phyloP scores from a whole-genome alignment of 768 basidiomycete species.

The Psilocybe subaeruginosa region DNA sequence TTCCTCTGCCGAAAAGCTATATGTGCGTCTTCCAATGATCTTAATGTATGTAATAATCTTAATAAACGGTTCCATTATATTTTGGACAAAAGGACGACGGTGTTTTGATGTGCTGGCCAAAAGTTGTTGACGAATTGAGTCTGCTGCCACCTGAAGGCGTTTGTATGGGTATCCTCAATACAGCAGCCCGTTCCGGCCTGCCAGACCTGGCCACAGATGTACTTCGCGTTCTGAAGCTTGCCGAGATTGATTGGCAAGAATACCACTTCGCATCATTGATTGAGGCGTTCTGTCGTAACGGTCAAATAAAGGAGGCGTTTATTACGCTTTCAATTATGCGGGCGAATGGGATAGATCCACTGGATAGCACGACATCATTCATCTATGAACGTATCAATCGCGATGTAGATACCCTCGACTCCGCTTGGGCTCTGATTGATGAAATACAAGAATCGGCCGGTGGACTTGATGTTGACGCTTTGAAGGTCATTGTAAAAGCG shows the following conservation, averaged over 20 bases:
- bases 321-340: constrained; percentile 63
- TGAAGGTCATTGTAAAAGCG: constrained; percentile 72
- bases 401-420: constrained; percentile 59
- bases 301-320: constrained; percentile 66
- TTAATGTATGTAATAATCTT: no score
- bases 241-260: constrained; percentile 58
- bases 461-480: constrained; percentile 55
- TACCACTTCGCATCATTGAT: constrained; percentile 79
- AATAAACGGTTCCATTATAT: neutral
- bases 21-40: constrained; percentile 44
- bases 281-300: constrained; percentile 67
- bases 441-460: constrained; percentile 57
- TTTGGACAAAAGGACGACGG: constrained; percentile 63
- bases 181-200: constrained; percentile 74
- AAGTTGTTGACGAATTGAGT: constrained; percentile 51
- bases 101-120: constrained; percentile 63
- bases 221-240: constrained; percentile 53
- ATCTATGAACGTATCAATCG: constrained; percentile 51
- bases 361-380: constrained; percentile 52
- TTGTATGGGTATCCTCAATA: constrained; percentile 68
- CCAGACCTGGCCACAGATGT: constrained; percentile 71
- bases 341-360: constrained; percentile 49
- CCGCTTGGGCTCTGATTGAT: constrained; percentile 65
- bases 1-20: constrained; percentile 64
- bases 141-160: constrained; percentile 76